Base-by-base conservation (phyloP, 192 early-diverging fungal species). In the Phlyctochytrium bullatum region DNA sequence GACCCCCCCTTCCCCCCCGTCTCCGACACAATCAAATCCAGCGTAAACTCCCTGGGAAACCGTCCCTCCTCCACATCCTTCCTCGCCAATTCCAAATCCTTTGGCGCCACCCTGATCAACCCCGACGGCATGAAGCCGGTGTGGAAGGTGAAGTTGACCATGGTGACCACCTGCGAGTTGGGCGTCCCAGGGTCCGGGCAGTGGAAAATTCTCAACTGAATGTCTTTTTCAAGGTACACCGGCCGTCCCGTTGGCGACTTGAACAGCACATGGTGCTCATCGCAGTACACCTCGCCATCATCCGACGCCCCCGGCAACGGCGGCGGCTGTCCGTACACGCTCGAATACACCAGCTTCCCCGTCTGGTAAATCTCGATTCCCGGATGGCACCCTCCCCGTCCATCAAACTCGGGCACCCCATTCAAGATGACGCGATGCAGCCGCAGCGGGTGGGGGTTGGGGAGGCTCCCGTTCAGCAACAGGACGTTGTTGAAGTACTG, bases 101-200 rank as follows among this genome's bases (percentile, higher is more conserved):
- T 56, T 3, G 67, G 36, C 3, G 68, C 74, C 28, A 87, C 81
- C n/a, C 83, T 76, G 56, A 87, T 80, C 52, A 82, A 62, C 24
- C 85, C 85, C 20, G 77, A 53, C 12, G 76, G 71, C 77, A 87
- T 86, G 62, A 87, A 87, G 24, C 85, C 85, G n/a, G 81, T 79
- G 61, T 87, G 71, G 64, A 87, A 87, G 1, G 80, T 79, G 51
- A 87, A 80, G 28, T 72, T 78, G 23, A 82, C 71, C 62, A 87
- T 76, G 0, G 85, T 85, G 25, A 67, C 69, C 52, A 83, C 66
- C 35, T 82, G 74, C 1, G 61, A 34, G 1, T 74, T 62, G 2
- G 72, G 59, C 2, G 54, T 51, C 2, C 75, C 59, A 2, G 72
- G 63, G 57, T 79, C 75, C 0, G 75, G 73, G 33, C 68, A 72